These are phyloP conservation scores for Wickerhamomyces sp. DNA, from an alignment of 1,139 yeast genomes.

Conservation along the genomic window DNA sequence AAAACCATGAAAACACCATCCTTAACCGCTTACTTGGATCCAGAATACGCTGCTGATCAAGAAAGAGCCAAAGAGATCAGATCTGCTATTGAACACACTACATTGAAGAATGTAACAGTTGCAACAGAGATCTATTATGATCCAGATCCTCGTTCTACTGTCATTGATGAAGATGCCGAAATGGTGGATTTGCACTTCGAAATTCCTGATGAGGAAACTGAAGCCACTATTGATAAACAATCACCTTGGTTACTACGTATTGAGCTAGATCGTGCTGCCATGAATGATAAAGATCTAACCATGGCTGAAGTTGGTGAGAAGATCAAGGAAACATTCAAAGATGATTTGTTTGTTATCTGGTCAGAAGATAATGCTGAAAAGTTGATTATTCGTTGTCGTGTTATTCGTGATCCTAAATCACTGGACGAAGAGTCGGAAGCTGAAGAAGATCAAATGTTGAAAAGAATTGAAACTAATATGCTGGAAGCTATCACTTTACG, in stretches of 20 bases:
- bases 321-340: slow-evolving; percentile 89
- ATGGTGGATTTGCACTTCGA: slow-evolving; percentile 97
- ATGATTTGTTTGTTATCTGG: slow-evolving; percentile 96
- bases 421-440: slow-evolving; percentile 92
- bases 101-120: slow-evolving; percentile 91
- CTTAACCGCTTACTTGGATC: slow-evolving; percentile 80
- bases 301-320: slow-evolving; percentile 98
- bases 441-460: slow-evolving; percentile 95
- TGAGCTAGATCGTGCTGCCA: slow-evolving; percentile 96
- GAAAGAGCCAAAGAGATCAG: slow-evolving; percentile 93
- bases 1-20: slow-evolving; percentile 99
- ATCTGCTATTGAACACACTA: slow-evolving; percentile 95
- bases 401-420: slow-evolving; percentile 92
- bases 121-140: slow-evolving; percentile 96
- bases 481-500: slow-evolving; percentile 89
- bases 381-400: slow-evolving; percentile 96
- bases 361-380: slow-evolving; percentile 98
- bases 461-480: slow-evolving; percentile 95
- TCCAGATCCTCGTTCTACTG: slow-evolving; percentile 96
- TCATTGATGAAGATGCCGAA: slow-evolving; percentile 93
- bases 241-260: slow-evolving; percentile 97
- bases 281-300: slow-evolving; percentile 95
- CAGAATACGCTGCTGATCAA: slow-evolving; percentile 79
- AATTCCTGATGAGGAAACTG: slow-evolving; percentile 96
- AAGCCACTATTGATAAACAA: slow-evolving; percentile 87